Evolutionary conservation across 2,329 filamentous ascomycete genomes (phyloP).

Genomic region (Bipolaris zeicola): DNA sequence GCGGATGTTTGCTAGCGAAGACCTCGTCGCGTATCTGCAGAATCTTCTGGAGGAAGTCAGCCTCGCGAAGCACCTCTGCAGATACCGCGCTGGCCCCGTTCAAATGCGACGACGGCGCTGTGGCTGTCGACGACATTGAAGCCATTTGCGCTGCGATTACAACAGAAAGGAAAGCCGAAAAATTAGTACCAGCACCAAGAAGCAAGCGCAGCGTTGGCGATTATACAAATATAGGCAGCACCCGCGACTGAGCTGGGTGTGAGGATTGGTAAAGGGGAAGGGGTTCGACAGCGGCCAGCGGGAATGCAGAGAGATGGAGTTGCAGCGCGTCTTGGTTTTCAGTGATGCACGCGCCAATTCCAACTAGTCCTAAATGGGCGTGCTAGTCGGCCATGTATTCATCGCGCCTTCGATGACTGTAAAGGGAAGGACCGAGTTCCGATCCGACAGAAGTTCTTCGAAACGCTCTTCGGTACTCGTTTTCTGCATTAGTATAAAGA

Average conservation of each 20-base stretch:
- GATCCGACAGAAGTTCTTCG: neutral
- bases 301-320: constrained; percentile 9
- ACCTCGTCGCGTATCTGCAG: constrained; percentile 80
- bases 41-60: constrained; percentile 72
- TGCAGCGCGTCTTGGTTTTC: constrained; percentile 17
- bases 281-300: constrained; percentile 23
- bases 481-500: neutral
- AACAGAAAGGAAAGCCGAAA: constrained; percentile 21
- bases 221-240: constrained; percentile 36
- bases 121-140: constrained; percentile 42
- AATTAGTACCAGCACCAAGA: constrained; percentile 26
- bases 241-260: constrained; percentile 30
- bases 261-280: constrained; percentile 30
- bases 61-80: constrained; percentile 51
- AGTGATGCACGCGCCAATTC: constrained; percentile 14
- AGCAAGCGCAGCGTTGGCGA: constrained; percentile 17
- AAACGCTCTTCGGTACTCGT: neutral
- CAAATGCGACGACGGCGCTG: constrained; percentile 34
- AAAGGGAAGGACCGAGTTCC: constrained; percentile 8
- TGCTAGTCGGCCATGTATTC: constrained; percentile 9
- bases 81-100: constrained; percentile 47
- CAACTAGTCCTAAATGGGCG: constrained; percentile 24
- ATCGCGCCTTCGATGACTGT: constrained; percentile 16
- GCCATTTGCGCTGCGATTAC: constrained; percentile 29
- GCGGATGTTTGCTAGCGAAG: constrained; percentile 74